Base-by-base conservation (phyloP, 371 early-diverging fungal genomes). In the Actinomucor elegans region DNA sequence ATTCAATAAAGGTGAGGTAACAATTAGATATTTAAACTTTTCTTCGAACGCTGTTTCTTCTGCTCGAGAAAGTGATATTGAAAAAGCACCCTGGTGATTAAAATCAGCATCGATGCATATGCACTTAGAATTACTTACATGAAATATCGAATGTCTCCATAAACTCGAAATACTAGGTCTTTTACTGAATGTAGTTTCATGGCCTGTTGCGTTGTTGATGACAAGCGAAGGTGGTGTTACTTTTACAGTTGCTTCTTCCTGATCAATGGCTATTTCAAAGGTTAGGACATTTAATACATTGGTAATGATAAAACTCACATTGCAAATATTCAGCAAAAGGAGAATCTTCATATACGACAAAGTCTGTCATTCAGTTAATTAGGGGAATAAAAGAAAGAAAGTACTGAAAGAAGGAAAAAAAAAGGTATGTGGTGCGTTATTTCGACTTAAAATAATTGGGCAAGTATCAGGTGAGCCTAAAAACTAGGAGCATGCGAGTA, bases 261-360 rank as follows among this genome's bases (percentile, higher is more conserved):
- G 61, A 41, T 77, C 76, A 43, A 80, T 67, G 17, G 73, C 80
- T 79, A 57, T 15, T n/a, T n/a, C n/a, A n/a, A n/a, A n/a, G n/a
- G n/a, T n/a, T n/a, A n/a, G n/a, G n/a, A n/a, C n/a, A n/a, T n/a
- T n/a, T n/a, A n/a, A n/a, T n/a, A n/a, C n/a, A n/a, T n/a, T n/a
- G n/a, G n/a, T n/a, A n/a, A n/a, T n/a, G n/a, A 20, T 23, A 15
- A 42, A 21, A 24, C 42, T 42, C 78, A 86, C 86, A 79, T 56
- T 77, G 61, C 47, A 88, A 55, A 58, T 88, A 88, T 38, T 83
- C 83, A 18, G 80, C 88, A 33, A 88, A 64, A n/a, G 88, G 88
- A 14, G 86, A 82, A 52, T 86, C 88, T 69, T 85, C 87, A 60
- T 86, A 88, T 10, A 86, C 79, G 55, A 88, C 73, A 26, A 79